Base-by-base conservation (phyloP, 768 basidiomycete species). In the Podaxis sp. region DNA sequence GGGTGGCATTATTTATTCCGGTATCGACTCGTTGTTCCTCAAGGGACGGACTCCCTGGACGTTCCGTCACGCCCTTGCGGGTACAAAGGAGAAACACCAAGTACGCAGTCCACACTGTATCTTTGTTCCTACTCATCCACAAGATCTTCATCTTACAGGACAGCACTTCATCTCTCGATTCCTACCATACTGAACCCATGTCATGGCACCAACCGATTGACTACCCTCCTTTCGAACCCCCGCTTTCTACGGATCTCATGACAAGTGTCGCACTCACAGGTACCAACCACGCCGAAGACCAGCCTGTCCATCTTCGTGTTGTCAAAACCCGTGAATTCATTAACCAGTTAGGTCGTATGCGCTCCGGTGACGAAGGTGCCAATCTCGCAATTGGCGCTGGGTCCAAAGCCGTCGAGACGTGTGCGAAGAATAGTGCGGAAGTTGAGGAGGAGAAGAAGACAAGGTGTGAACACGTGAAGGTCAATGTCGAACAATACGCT, bases 271-370 rank as follows among this genome's bases (percentile, higher is more conserved):
- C 92, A 2, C 82, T 97, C 49, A 97, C 96, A 6, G 93, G 92
- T 0, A 98, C 96, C 15, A 96, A 96, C 71, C 96, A 99, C 70
- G 88, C 91, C n/a, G 96, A 99, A 73, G 95, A 98, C 73, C 95
- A 98, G 73, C 94, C 90, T 2, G 79, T 93, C 13, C 97, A 99
- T 75, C 79, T 99, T 53, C 82, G 90, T 36, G 85, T 97, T 2
- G 72, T 87, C 53, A 69, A 69, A 33, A 79, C 77, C 1, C 60
- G 52, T 1, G 68, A 70, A 33, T 79, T 70, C 42, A 64, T 75
- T 1, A 64, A 70, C 4, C 71, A 72, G 46, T 5, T 70, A 4
- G 67, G 68, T 36, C 67, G 67, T 11, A 66, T 68, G 24, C 40
- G 52, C 24, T 59, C 57, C 26, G 63, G 52, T 17, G 59, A 57